Evolutionary conservation across 495 filamentous ascomycete genomes (phyloP).

Genomic region (Astrothelium subdiscretum): DNA sequence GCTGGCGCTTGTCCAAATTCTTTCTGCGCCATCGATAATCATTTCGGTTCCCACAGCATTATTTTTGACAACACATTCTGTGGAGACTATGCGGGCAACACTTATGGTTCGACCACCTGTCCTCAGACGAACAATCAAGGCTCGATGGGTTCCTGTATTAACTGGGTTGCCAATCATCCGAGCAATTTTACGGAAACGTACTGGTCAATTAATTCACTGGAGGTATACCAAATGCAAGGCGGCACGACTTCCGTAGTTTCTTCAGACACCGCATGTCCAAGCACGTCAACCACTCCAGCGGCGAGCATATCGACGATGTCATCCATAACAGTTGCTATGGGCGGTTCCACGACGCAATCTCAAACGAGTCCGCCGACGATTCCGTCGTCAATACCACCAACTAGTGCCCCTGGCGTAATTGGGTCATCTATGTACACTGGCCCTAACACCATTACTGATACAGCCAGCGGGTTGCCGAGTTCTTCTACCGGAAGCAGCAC

Average conservation of each 20-base stretch:
- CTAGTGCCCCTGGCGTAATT: background rate
- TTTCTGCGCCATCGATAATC: conserved; percentile 33
- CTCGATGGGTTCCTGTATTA: conserved; percentile 6
- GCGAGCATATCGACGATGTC: background rate
- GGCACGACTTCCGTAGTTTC: conserved; percentile 5
- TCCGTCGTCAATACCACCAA: background rate
- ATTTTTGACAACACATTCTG: conserved; percentile 41
- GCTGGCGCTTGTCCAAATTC: conserved; percentile 23
- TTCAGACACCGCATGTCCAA: background rate
- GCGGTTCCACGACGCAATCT: background rate
- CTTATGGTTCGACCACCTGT: conserved; percentile 6
- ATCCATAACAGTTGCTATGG: background rate
- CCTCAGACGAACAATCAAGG: conserved; percentile 3
- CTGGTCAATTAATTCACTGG: conserved; percentile 26
- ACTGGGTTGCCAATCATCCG: conserved; percentile 26
- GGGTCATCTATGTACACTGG: background rate
- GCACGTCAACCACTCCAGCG: background rate
- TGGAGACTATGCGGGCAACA: conserved; percentile 31
- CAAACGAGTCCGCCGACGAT: background rate
- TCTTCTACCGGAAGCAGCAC: background rate
- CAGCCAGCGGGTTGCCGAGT: background rate
- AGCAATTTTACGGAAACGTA: conserved; percentile 22
- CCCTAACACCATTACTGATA: background rate
- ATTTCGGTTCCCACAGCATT: conserved; percentile 37
- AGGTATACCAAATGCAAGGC: conserved; percentile 20